These are phyloP conservation scores for Yamadazyma sp. DNA, from an alignment of 1,139 yeast genomes.

Conservation along the genomic window DNA sequence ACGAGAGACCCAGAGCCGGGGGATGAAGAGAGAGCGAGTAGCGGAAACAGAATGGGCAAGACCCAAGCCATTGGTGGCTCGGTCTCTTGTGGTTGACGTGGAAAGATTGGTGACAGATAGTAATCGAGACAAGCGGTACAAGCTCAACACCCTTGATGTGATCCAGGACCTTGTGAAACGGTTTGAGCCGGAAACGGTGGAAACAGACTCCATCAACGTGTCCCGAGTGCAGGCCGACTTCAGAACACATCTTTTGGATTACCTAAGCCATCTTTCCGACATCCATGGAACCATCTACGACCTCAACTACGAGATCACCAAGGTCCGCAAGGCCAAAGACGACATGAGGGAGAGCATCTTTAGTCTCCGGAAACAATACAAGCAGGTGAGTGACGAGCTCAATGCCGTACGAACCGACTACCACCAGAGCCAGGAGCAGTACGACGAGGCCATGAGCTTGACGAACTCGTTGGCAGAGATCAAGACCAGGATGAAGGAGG, in stretches of 20 bases:
- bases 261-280: conserved; percentile 33
- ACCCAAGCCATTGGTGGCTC: neutral
- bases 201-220: conserved; percentile 21
- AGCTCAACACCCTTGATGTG: conserved; percentile 38
- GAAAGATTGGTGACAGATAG: conserved; percentile 26
- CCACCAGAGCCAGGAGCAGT: conserved; percentile 23
- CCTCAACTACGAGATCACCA: conserved; percentile 34
- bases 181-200: conserved; percentile 23
- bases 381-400: conserved; percentile 38
- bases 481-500: conserved; percentile 5
- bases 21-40: too few relatives aligned
- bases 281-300: conserved; percentile 44
- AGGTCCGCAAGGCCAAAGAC: conserved; percentile 41
- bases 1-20: too few relatives aligned
- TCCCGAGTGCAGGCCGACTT: conserved; percentile 28
- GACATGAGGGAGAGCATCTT: conserved; percentile 40
- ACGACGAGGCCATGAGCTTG: conserved; percentile 22
- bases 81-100: conserved; percentile 19
- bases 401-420: conserved; percentile 36
- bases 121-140: conserved; percentile 26
- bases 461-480: conserved; percentile 12
- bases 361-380: conserved; percentile 38
- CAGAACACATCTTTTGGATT: conserved; percentile 29
- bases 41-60: neutral
- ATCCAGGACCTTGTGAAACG: conserved; percentile 30